Conservation (phyloP, 208 protist species). For the Balamuthia mandrillaris region DNA sequence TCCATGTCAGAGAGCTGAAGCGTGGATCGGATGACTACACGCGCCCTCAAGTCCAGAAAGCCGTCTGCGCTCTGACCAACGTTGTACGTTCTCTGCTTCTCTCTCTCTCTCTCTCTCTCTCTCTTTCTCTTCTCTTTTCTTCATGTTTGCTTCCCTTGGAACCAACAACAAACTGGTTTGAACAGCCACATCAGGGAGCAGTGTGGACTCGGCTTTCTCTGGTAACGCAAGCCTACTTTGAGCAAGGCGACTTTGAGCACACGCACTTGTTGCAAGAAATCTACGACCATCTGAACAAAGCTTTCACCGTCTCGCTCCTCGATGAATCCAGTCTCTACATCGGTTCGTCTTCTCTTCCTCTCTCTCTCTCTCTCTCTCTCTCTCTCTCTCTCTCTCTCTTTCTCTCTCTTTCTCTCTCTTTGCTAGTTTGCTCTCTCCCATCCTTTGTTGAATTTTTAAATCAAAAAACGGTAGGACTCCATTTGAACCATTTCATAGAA, state of each 20-base stretch:
- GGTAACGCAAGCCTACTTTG: slow-evolving; percentile 12
- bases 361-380: not conserved
- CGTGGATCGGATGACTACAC: slow-evolving; percentile 22
- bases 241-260: slow-evolving; percentile 21
- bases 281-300: no score
- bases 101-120: no score
- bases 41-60: not conserved
- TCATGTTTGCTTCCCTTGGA: not conserved
- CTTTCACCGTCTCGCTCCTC: no score
- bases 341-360: not conserved
- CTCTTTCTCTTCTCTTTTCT: not conserved
- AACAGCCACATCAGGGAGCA: not conserved
- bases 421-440: not conserved
- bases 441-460: no score
- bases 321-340: not conserved
- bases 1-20: not conserved
- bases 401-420: not conserved
- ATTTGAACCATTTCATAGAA: not conserved
- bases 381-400: not conserved
- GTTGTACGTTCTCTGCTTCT: slow-evolving; percentile 16
- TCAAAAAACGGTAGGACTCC: not conserved
- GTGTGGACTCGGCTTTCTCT: not conserved
- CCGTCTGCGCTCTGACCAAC: slow-evolving; percentile 5
- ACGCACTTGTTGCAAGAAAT: no score
- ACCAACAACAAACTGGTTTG: no score